Percentiles rank a stretch among this genome's conserved stretches.
phyloP scores from a whole-genome alignment of 176 grass and related monocot genomes.

The Pontederia paniculata region DNA sequence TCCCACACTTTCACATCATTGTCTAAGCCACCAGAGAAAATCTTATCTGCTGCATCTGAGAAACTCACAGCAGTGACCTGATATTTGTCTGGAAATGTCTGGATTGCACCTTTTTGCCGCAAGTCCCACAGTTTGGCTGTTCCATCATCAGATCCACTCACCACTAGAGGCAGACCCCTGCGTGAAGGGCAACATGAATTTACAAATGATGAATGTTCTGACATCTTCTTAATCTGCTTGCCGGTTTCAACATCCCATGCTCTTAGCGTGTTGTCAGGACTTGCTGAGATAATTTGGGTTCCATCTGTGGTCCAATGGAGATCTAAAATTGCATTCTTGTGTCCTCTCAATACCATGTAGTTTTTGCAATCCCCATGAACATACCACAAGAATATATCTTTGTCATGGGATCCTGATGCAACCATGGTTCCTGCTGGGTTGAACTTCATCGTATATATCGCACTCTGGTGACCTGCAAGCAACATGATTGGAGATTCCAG shows the following conservation, averaged over 20 bases:
- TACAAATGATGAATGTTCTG: slow-evolving; percentile 88
- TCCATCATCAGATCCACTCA: slow-evolving; percentile 89
- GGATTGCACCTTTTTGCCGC: slow-evolving; percentile 82
- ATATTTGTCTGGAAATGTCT: slow-evolving; percentile 96
- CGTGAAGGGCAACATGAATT: slow-evolving; percentile 91
- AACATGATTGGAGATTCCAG: slow-evolving; percentile 93
- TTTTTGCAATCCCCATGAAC: slow-evolving; percentile 96
- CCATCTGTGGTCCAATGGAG: slow-evolving; percentile 92
- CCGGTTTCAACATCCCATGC: slow-evolving; percentile 93
- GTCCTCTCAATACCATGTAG: slow-evolving; percentile 91
- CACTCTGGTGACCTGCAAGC: slow-evolving; percentile 75
- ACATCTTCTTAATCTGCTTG: slow-evolving; percentile 98
- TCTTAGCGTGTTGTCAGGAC: slow-evolving; percentile 87
- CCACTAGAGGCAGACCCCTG: slow-evolving; percentile 70
- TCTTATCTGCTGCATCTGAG: slow-evolving; percentile 91
- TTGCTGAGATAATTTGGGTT: slow-evolving; percentile 76
- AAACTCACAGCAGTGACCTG: slow-evolving; percentile 93
- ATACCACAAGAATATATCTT: slow-evolving; percentile 91
- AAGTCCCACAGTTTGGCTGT: slow-evolving; percentile 98
- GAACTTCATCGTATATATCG: slow-evolving; percentile 92
- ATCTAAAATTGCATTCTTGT: slow-evolving; percentile 90
- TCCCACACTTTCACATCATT: slow-evolving; percentile 98
- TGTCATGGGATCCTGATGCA: slow-evolving; percentile 91
- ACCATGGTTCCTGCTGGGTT: slow-evolving; percentile 88
- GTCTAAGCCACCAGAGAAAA: slow-evolving; percentile 81